A percentile compares a stretch with the other conserved stretches of the same genome.
These are phyloP conservation scores for Dioscorea dumetorum DNA, from an alignment of 106 monocot genomes.

Conservation along the genomic window DNA sequence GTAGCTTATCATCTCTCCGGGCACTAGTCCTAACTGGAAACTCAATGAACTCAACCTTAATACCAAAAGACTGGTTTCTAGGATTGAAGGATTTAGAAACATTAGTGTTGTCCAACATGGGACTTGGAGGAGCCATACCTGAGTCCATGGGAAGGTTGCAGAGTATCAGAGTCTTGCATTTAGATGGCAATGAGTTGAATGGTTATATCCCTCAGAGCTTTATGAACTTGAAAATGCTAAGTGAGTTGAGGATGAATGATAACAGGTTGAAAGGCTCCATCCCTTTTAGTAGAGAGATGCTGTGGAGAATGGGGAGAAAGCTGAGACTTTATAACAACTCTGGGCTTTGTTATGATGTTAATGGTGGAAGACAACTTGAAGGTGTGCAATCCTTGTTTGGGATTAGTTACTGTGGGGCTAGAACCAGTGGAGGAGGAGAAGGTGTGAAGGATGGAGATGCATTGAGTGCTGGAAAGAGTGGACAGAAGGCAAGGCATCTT, in stretches of 20 bases:
- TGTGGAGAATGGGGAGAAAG: constrained; percentile 89
- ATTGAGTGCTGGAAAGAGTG: neutral
- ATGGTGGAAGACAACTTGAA: constrained; percentile 12
- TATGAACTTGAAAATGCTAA: constrained; percentile 32
- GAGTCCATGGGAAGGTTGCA: constrained; percentile 40
- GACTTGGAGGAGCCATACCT: constrained; percentile 59
- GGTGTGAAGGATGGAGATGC: neutral
- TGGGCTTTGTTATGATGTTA: constrained; percentile 59
- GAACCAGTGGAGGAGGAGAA: neutral
- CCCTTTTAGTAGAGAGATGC: constrained; percentile 51
- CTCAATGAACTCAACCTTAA: constrained; percentile 18
- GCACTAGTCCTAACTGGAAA: constrained; percentile 57
- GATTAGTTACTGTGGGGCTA: constrained; percentile 39
- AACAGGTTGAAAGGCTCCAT: constrained; percentile 62
- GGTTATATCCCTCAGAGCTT: constrained; percentile 55
- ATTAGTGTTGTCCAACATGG: constrained; percentile 65
- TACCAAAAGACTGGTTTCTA: constrained; percentile 32
- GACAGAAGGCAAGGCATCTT: constrained; percentile 14
- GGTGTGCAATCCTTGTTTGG: constrained; percentile 28
- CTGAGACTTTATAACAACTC: constrained; percentile 60
- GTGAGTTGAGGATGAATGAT: constrained; percentile 67
- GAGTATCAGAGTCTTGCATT: constrained; percentile 54
- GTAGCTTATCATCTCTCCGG: constrained; percentile 32
- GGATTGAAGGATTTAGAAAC: constrained; percentile 49
- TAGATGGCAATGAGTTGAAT: constrained; percentile 62